phyloP scores from a whole-genome alignment of 2,329 filamentous ascomycete species.

The Mollisia scopiformis region DNA sequence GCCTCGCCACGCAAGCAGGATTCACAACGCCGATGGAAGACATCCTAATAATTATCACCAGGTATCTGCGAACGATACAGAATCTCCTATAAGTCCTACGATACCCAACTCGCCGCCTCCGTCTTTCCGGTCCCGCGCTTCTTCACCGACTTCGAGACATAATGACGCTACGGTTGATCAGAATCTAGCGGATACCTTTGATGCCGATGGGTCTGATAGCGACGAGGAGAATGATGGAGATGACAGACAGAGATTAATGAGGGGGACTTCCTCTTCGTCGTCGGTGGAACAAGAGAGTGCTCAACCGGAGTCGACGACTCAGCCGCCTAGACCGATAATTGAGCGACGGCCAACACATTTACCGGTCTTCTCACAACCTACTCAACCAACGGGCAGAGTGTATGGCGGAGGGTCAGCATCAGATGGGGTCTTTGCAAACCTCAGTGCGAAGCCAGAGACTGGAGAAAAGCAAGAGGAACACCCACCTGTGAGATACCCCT shows the following conservation, averaged over 20 bases:
- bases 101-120: slow-evolving; percentile 63
- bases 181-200: slow-evolving; percentile 92
- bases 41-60: slow-evolving; percentile 37
- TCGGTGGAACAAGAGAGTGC: slow-evolving; percentile 35
- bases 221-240: slow-evolving; percentile 74
- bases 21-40: not conserved
- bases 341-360: slow-evolving; percentile 32
- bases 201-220: slow-evolving; percentile 75
- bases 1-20: slow-evolving; percentile 25
- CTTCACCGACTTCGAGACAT: slow-evolving; percentile 60
- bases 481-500: slow-evolving; percentile 75
- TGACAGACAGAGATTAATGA: slow-evolving; percentile 85
- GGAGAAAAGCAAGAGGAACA: slow-evolving; percentile 83
- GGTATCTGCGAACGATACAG: slow-evolving; percentile 63
- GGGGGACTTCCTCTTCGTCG: slow-evolving; percentile 51
- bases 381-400: slow-evolving; percentile 46
- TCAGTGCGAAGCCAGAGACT: slow-evolving; percentile 86
- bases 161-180: slow-evolving; percentile 62
- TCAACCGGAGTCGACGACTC: slow-evolving; percentile 26
- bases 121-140: slow-evolving; percentile 85
- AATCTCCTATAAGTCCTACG: slow-evolving; percentile 41
- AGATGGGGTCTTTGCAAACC: slow-evolving; percentile 95
- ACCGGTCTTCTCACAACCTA: slow-evolving; percentile 29
- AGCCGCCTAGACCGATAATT: slow-evolving; percentile 25
- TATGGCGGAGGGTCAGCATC: slow-evolving; percentile 78